Evolutionary conservation across 2,329 filamentous ascomycete species (phyloP), one percentile per base, ranked within the genome.

Genomic region (Exophiala viscosa): DNA sequence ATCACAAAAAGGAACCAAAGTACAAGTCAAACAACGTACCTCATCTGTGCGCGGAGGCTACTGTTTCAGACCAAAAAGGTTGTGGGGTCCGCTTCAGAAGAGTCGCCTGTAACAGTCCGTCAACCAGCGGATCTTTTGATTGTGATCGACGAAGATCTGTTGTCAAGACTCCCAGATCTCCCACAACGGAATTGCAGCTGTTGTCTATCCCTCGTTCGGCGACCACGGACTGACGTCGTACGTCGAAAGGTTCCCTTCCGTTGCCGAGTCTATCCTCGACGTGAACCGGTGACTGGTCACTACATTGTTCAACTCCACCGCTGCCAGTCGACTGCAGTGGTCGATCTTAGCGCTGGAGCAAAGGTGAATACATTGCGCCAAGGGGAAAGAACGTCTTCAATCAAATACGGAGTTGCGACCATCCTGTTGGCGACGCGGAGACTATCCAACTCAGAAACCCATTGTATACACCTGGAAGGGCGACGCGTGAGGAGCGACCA

Each of bases 61-160:
- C 41, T 50, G 52, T 54, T 54, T 54, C 52, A 54, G 52, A 49
- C 47, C 47, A 44, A 13, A 38, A 32, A 20, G 44, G 17, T 28
- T 28, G 23, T 41, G 44, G 48, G 48, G 43, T 52, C 48, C 34
- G 48, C 49, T 49, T 20, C 6, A 42, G 17, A 43, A 38, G 35
- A 48, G 28, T 45, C 52, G 47, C 35, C 52, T 36, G 46, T 40
- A 10, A n/a, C 34, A 35, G 38, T 20, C 38, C 50, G 38, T 41
- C 28, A 47, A 36, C 41, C 40, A 50, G 46, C 33, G 45, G 40
- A 47, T 13, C 31, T 42, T 58, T 58, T 55, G 56, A 58, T 58
- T 58, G 56, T 52, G 56, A 58, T 58, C 56, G 52, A 31, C 56
- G 36, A 32, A 45, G 44, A 56, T 53, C 47, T 52, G 45, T 55